Evolutionary conservation across 768 basidiomycete species (phyloP).

Genomic region (Filobasidium floriforme): DNA sequence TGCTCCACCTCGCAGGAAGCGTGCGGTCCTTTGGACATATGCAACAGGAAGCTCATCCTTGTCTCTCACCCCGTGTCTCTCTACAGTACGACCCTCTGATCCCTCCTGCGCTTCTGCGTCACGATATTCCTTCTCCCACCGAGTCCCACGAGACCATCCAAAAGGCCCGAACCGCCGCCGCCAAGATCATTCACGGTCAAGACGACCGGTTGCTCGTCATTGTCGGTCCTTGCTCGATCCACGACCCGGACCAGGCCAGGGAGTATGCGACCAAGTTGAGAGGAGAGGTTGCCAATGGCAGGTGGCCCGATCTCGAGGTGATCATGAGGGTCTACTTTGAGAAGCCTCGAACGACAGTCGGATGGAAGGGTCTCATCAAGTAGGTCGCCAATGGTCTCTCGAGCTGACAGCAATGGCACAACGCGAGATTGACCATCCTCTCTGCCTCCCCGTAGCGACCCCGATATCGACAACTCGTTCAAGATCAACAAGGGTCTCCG

Average conservation of each 20-base stretch:
- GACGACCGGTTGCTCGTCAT: conserved; percentile 83
- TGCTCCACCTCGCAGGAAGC: background rate
- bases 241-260: conserved; percentile 71
- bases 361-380: conserved; percentile 71
- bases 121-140: conserved; percentile 67
- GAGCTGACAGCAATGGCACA: no score
- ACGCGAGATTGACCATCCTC: conserved; percentile 1
- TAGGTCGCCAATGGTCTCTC: no score
- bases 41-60: background rate
- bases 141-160: conserved; percentile 66
- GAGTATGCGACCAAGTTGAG: conserved; percentile 45
- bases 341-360: conserved; percentile 95
- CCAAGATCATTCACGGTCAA: conserved; percentile 69
- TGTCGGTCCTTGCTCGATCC: conserved; percentile 93
- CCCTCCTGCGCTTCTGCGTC: conserved; percentile 79
- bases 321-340: conserved; percentile 95
- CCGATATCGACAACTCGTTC: conserved; percentile 90
- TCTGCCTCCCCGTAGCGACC: conserved; percentile 56
- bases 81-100: conserved; percentile 88
- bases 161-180: conserved; percentile 66
- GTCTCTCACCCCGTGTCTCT: background rate
- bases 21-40: background rate
- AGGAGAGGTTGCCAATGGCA: conserved; percentile 61
- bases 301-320: conserved; percentile 64
- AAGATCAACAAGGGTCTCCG: conserved; percentile 94